Evolutionary conservation across 2,329 filamentous ascomycete genomes (phyloP).

Genomic region (Aspergillus puulaauensis): DNA sequence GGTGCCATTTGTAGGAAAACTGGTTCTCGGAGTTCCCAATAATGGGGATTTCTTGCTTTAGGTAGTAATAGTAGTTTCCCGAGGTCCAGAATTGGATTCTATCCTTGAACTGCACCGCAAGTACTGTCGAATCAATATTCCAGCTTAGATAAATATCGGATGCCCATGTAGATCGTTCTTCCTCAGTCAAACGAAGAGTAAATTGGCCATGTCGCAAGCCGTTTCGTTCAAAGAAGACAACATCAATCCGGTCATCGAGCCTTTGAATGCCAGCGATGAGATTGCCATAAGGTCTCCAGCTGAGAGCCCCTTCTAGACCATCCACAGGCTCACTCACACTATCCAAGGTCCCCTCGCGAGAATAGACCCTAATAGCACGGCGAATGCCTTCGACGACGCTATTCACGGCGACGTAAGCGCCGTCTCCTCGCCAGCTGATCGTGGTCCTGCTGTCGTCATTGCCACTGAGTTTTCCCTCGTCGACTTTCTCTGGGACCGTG

Average conservation of each 20-base stretch:
- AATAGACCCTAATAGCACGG: conserved; percentile 85
- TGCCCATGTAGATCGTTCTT: conserved; percentile 56
- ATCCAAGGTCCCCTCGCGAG: conserved; percentile 83
- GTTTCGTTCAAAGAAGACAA: conserved; percentile 96
- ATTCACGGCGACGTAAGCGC: conserved; percentile 85
- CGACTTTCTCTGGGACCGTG: conserved; percentile 88
- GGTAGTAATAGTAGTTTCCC: conserved; percentile 96
- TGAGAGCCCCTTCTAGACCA: conserved; percentile 79
- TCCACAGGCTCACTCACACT: conserved; percentile 95
- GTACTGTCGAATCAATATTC: conserved; percentile 89
- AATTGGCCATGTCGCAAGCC: conserved; percentile 97
- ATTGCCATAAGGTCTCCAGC: conserved; percentile 90
- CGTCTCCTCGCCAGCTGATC: conserved; percentile 94
- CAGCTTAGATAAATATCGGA: conserved; percentile 69
- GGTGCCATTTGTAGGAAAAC: conserved; percentile 66
- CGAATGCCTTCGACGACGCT: conserved; percentile 67
- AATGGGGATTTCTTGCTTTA: conserved; percentile 80
- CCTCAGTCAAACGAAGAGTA: conserved; percentile 66
- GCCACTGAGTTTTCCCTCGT: conserved; percentile 73
- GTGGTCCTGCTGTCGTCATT: conserved; percentile 70
- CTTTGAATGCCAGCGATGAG: conserved; percentile 84
- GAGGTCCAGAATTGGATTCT: conserved; percentile 93
- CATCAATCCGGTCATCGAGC: conserved; percentile 66
- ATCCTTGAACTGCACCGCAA: conserved; percentile 75
- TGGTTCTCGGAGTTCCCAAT: conserved; percentile 25